phyloP scores from a whole-genome alignment of 495 filamentous ascomycete species.

The Cladorrhinum samala region DNA sequence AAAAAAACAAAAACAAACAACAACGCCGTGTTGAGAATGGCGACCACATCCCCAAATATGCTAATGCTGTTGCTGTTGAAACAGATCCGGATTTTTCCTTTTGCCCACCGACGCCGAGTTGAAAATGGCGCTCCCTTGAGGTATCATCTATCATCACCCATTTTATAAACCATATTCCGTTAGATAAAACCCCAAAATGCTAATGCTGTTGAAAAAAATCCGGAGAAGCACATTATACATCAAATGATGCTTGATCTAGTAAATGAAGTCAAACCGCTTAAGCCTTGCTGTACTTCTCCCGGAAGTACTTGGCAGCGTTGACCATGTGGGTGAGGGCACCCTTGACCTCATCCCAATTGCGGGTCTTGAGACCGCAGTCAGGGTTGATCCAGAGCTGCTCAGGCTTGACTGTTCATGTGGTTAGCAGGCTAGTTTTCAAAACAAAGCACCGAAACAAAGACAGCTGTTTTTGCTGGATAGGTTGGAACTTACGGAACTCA shows the following conservation, averaged over 20 bases:
- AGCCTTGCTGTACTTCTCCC: conserved; percentile 63
- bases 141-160: conserved; percentile 30
- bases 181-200: conserved; percentile 31
- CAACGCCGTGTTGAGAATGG: conserved; percentile 33
- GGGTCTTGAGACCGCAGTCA: conserved; percentile 97
- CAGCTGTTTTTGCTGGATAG: too few species aligned
- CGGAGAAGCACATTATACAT: conserved; percentile 18
- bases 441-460: too few species aligned
- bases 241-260: conserved; percentile 9
- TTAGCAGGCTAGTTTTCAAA: conserved; percentile 5
- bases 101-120: conserved; percentile 30
- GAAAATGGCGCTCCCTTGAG: conserved; percentile 28
- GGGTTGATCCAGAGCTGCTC: conserved; percentile 99
- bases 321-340: conserved; percentile 88
- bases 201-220: conserved; percentile 37
- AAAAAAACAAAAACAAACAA: conserved; percentile 4
- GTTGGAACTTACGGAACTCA: conserved; percentile 60
- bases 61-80: conserved; percentile 33
- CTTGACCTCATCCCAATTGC: conserved; percentile 95
- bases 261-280: conserved; percentile 13
- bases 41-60: conserved; percentile 24
- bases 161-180: conserved; percentile 25
- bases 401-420: conserved; percentile 35
- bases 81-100: conserved; percentile 22
- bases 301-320: conserved; percentile 93